These are phyloP conservation scores for Trichoderma sp. DNA, from an alignment of 2,329 filamentous ascomycete species.

Conservation along the genomic window DNA sequence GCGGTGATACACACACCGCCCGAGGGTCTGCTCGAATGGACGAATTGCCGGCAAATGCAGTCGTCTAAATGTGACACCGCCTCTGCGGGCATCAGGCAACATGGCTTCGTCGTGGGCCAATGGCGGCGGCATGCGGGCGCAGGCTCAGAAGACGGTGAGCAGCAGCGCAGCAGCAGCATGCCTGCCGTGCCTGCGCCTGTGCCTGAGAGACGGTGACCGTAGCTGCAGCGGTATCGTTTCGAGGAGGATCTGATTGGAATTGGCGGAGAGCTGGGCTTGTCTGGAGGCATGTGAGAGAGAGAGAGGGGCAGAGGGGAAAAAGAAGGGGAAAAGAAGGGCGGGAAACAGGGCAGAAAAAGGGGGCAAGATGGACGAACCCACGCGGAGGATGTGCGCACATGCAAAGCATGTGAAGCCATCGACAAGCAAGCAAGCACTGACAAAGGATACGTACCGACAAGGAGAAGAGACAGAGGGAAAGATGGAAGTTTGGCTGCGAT, in stretches of 20 bases:
- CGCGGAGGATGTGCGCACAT: background rate
- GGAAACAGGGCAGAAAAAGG: too few relatives aligned
- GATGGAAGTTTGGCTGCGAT: background rate
- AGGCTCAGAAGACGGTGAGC: constrained; percentile 24
- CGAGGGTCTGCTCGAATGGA: background rate
- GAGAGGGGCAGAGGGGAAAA: background rate
- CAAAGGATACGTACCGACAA: background rate
- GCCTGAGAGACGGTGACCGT: constrained; percentile 24
- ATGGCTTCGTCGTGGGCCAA: constrained; percentile 6
- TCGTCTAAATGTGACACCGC: constrained; percentile 22
- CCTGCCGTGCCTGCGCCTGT: background rate
- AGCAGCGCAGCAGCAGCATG: background rate
- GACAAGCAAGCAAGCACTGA: background rate
- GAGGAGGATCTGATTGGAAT: background rate
- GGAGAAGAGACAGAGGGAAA: background rate
- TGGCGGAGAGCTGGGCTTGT: background rate
- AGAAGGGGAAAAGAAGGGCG: background rate
- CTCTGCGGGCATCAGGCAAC: constrained; percentile 25
- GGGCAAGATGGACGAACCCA: background rate
- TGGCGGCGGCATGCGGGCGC: constrained; percentile 18
- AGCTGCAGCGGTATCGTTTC: constrained; percentile 8
- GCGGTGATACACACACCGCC: constrained; percentile 10
- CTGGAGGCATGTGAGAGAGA: constrained; percentile 1
- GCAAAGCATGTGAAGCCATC: constrained; percentile 9
- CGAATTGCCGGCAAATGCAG: constrained; percentile 24